These are phyloP conservation scores for Platanthera guangdongensis DNA, from an alignment of 106 monocot genomes.

Conservation along the genomic window DNA sequence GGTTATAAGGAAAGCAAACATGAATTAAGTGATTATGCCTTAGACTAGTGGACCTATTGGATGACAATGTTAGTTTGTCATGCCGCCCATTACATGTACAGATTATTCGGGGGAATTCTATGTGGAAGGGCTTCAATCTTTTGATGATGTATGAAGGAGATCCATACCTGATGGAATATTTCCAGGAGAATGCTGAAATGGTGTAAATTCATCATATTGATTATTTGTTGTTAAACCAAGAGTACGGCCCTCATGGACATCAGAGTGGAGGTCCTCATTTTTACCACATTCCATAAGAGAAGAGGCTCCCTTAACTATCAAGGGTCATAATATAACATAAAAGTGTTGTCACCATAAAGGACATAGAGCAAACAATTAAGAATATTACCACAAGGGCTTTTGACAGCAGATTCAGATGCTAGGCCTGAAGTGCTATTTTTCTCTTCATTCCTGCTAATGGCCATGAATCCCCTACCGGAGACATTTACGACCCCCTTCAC, in stretches of 20 bases:
- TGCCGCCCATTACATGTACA: too few species aligned
- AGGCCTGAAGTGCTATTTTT: slow-evolving; percentile 9
- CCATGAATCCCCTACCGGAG: slow-evolving; percentile 34
- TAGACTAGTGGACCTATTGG: too few species aligned
- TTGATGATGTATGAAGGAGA: neutral
- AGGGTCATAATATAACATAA: neutral
- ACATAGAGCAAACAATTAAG: neutral
- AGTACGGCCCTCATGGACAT: slow-evolving; percentile 6
- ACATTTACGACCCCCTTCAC: slow-evolving; percentile 18
- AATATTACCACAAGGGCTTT: slow-evolving; percentile 10
- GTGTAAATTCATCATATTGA: slow-evolving; percentile 15
- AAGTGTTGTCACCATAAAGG: neutral
- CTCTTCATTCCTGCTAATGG: slow-evolving; percentile 31
- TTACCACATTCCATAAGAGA: slow-evolving; percentile 21
- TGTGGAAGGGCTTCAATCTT: neutral
- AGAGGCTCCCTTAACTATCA: slow-evolving; percentile 38
- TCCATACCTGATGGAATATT: slow-evolving; percentile 35
- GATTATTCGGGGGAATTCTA: neutral
- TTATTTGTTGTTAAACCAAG: slow-evolving; percentile 12
- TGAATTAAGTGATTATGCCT: too few species aligned
- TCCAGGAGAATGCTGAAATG: slow-evolving; percentile 14
- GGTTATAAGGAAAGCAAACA: too few species aligned
- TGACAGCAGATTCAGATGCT: slow-evolving; percentile 13
- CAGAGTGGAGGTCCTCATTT: neutral
- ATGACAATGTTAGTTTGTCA: too few species aligned